Evolutionary conservation across 2,329 filamentous ascomycete species (phyloP).

Genomic region (Furcasterigmium sp.): DNA sequence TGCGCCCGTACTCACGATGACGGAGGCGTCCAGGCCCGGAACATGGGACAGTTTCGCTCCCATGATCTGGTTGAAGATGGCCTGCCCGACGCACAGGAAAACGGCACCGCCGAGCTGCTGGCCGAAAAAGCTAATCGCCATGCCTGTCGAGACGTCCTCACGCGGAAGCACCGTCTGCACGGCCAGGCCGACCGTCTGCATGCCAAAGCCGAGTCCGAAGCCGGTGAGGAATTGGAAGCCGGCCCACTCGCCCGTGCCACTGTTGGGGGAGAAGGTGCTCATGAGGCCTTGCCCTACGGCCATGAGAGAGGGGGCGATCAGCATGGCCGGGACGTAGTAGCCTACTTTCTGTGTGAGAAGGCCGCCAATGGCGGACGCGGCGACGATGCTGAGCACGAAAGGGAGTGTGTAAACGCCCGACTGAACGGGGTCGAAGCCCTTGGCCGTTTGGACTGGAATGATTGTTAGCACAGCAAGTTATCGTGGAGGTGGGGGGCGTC

Average conservation of each 20-base stretch:
- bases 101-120: conserved; percentile 56
- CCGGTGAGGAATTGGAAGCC: conserved; percentile 55
- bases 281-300: conserved; percentile 51
- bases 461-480: conserved; percentile 7
- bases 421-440: conserved; percentile 43
- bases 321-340: conserved; percentile 56
- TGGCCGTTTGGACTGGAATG: conserved; percentile 46
- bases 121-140: conserved; percentile 51
- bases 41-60: conserved; percentile 29
- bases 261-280: conserved; percentile 45
- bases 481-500: neutral
- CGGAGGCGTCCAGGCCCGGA: conserved; percentile 34
- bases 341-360: conserved; percentile 45
- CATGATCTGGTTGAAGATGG: conserved; percentile 43
- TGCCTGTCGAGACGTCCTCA: conserved; percentile 49
- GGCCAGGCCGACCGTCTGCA: conserved; percentile 53
- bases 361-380: conserved; percentile 44
- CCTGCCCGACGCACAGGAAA: conserved; percentile 52
- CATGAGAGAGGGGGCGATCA: conserved; percentile 43
- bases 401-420: conserved; percentile 55
- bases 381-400: conserved; percentile 48
- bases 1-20: conserved; percentile 43
- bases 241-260: conserved; percentile 49
- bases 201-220: conserved; percentile 52
- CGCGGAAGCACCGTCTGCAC: conserved; percentile 47